Conservation (phyloP, 768 basidiomycete genomes). For the Crassisporium funariophilum region DNA sequence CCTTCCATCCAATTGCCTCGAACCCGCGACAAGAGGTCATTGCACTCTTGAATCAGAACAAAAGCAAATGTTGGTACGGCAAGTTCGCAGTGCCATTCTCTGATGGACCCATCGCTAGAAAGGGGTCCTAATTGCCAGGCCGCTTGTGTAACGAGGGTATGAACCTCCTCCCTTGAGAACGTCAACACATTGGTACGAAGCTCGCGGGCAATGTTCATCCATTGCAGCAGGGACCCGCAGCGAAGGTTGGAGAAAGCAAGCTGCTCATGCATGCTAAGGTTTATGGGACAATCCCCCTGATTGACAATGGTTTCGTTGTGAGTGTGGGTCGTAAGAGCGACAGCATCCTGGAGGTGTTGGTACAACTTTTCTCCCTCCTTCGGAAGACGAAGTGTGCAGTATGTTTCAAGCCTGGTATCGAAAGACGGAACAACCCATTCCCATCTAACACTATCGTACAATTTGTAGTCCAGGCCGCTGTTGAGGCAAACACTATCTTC, state of each 20-base stretch:
- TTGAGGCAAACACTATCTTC: slow-evolving; percentile 23
- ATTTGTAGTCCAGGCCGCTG: slow-evolving; percentile 29
- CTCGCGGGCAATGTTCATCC: slow-evolving; percentile 53
- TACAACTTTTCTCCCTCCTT: slow-evolving; percentile 28
- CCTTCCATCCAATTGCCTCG: slow-evolving; percentile 42
- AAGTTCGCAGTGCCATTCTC: slow-evolving; percentile 45
- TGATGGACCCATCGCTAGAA: not conserved
- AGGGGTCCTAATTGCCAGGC: slow-evolving; percentile 38
- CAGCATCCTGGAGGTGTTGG: slow-evolving; percentile 34
- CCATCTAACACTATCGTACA: slow-evolving; percentile 26
- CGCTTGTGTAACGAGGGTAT: slow-evolving; percentile 45
- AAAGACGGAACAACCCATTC: slow-evolving; percentile 17
- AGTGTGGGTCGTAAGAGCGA: slow-evolving; percentile 36
- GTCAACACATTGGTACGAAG: slow-evolving; percentile 39
- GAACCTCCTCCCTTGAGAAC: slow-evolving; percentile 41
- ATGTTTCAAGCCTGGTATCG: slow-evolving; percentile 15
- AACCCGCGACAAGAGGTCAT: slow-evolving; percentile 35
- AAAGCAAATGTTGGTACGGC: slow-evolving; percentile 32
- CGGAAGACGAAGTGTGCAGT: slow-evolving; percentile 34
- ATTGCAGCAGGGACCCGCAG: slow-evolving; percentile 46
- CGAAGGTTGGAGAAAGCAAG: slow-evolving; percentile 48
- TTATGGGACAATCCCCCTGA: slow-evolving; percentile 41
- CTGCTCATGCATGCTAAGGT: slow-evolving; percentile 47
- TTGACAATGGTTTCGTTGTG: slow-evolving; percentile 45
- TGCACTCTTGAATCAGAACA: slow-evolving; percentile 37